Conservation (phyloP, 2,329 filamentous ascomycete genomes). For the Botrytis medusae region DNA sequence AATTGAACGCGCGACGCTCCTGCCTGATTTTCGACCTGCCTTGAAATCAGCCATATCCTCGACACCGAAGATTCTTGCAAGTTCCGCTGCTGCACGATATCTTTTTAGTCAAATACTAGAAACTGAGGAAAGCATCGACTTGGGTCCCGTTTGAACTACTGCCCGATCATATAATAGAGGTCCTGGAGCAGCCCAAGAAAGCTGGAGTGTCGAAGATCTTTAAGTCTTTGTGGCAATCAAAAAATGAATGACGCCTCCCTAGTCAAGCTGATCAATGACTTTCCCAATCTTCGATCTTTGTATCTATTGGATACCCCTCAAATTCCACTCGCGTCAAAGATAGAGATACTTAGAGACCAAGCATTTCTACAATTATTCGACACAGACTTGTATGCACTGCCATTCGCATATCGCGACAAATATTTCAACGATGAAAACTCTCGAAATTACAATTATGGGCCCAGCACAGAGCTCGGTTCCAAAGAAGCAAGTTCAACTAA, state of each 20-base stretch:
- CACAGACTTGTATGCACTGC: neutral
- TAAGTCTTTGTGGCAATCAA: constrained; percentile 11
- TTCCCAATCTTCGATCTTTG: neutral
- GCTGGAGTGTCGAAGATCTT: neutral
- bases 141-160: too few species aligned
- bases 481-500: neutral
- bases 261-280: neutral
- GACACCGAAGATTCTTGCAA: too few species aligned
- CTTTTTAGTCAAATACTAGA: too few species aligned
- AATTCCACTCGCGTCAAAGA: neutral
- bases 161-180: neutral
- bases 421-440: neutral
- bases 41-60: too few species aligned
- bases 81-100: too few species aligned
- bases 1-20: too few species aligned
- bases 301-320: constrained; percentile 5
- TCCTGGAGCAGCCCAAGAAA: neutral
- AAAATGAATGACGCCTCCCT: neutral
- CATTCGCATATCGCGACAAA: neutral
- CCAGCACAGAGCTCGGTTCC: neutral
- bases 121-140: too few species aligned
- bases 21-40: too few species aligned
- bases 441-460: neutral
- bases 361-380: neutral
- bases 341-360: neutral